phyloP scores from a whole-genome alignment of 2,329 filamentous ascomycete species.

The Trichocomaceae sp. region DNA sequence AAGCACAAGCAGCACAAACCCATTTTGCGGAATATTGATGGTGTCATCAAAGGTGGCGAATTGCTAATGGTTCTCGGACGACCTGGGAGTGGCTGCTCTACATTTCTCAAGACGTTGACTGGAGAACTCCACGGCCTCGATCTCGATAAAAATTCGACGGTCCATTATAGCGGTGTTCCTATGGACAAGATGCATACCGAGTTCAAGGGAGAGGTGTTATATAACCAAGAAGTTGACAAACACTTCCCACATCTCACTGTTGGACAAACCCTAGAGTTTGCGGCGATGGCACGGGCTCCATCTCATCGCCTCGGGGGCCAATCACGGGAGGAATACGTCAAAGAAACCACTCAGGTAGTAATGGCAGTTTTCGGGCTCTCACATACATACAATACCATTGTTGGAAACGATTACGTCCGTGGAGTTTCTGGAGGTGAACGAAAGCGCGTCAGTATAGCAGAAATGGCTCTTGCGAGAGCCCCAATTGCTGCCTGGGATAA shows the following conservation, averaged over 20 bases:
- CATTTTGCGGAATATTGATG: conserved; percentile 51
- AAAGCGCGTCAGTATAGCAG: conserved; percentile 76
- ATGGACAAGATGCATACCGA: conserved; percentile 67
- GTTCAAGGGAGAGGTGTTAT: conserved; percentile 33
- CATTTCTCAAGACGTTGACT: conserved; percentile 74
- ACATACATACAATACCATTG: conserved; percentile 65
- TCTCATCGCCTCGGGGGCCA: conserved; percentile 55
- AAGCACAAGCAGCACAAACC: conserved; percentile 48
- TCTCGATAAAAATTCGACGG: conserved; percentile 60
- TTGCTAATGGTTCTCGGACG: conserved; percentile 32
- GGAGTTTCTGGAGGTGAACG: conserved; percentile 66
- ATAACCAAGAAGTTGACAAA: conserved; percentile 13
- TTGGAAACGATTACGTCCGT: conserved; percentile 69
- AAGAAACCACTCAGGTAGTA: conserved; percentile 59
- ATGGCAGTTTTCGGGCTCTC: conserved; percentile 66
- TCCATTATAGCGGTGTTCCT: conserved; percentile 67
- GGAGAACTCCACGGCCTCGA: conserved; percentile 76
- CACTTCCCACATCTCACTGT: conserved; percentile 73
- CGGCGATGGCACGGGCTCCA: conserved; percentile 61
- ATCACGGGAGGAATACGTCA: conserved; percentile 52
- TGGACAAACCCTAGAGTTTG: conserved; percentile 66
- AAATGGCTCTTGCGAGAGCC: conserved; percentile 62
- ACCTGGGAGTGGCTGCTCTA: conserved; percentile 57
- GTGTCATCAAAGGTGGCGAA: conserved; percentile 42
- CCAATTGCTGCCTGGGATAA: conserved; percentile 71